Evolutionary conservation across 2,329 filamentous ascomycete genomes (phyloP).

Genomic region (Xylaria sp.): DNA sequence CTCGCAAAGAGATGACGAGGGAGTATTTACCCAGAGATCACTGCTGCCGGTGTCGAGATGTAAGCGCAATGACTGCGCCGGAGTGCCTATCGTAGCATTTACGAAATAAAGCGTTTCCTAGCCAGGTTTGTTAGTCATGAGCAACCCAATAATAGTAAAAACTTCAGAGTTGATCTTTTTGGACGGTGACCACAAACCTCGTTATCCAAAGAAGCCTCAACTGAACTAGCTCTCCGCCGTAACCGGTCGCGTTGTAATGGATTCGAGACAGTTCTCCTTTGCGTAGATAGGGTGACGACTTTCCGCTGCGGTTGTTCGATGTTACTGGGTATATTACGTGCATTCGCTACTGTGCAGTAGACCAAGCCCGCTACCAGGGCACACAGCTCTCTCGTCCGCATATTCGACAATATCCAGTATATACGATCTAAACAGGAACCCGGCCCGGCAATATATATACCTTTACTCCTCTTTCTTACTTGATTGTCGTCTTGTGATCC

Average conservation of each 20-base stretch:
- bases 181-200: constrained; percentile 56
- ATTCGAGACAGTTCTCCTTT: constrained; percentile 55
- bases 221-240: constrained; percentile 57
- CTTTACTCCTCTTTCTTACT: background rate
- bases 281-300: constrained; percentile 60
- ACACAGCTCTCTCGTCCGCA: constrained; percentile 45
- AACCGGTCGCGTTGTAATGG: constrained; percentile 59
- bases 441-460: background rate
- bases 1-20: constrained; percentile 69
- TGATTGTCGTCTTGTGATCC: constrained; percentile 3
- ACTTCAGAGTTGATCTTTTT: background rate
- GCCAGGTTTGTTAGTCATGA: constrained; percentile 5
- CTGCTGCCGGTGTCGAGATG: constrained; percentile 77
- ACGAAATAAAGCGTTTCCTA: constrained; percentile 73
- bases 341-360: constrained; percentile 42
- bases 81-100: constrained; percentile 72
- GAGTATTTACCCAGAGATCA: constrained; percentile 77
- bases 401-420: constrained; percentile 27
- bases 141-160: background rate
- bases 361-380: constrained; percentile 46
- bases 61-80: constrained; percentile 66
- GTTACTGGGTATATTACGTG: constrained; percentile 45
- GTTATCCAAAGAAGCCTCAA: constrained; percentile 65
- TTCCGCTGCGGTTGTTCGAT: constrained; percentile 48
- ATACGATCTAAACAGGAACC: background rate